Base-by-base conservation (phyloP, 352 stramenopile species). In the Blastocystis sp. region DNA sequence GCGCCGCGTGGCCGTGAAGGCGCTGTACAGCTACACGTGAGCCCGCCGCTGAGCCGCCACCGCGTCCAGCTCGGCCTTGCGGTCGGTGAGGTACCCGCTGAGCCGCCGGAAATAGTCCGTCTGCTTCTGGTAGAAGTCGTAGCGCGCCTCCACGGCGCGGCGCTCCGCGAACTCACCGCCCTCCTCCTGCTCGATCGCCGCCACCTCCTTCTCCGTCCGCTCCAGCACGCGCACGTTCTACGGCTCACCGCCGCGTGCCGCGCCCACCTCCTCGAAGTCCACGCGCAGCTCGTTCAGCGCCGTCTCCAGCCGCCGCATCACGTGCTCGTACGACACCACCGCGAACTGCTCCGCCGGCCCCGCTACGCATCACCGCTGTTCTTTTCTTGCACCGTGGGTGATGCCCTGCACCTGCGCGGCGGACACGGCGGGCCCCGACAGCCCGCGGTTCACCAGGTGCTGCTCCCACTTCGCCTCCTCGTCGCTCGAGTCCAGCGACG, bases 71-170 rank as follows among this genome's bases (percentile, higher is more conserved):
- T 62, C 48, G n/a, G 2, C 53, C 59, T 43, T 19, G 0, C 43
- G 23, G 28, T 81, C 71, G 28, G 71, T 81, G 38, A 81, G 43
- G 43, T 62, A 81, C 48, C 71, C 71, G 41, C 71, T 81, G 38
- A 81, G 45, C 17, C 71, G 71, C n/a, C 71, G 41, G 71, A 81
- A 81, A 38, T 65, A 81, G 14, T 81, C 52, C 21, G 23, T 45
- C 43, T 81, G 71, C 41, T 64, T 52, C 28, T 60, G 48, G 23
- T 81, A 81, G 66, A 64, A 81, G 17, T 81, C 71, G 59, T 81
- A 81, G 17, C 71, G 71, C 41, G 17, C 66, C 23, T 81, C 23
- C 38, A 81, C 53, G 43, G 64, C 52, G 10, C 59, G 45, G 23
- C 66, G 64, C n/a, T 81, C 71, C 0, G 53, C 11, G 41, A 53